A percentile compares a stretch with the other conserved stretches of the same genome.
These are phyloP conservation scores for Forsythia suspensa DNA, from an alignment of 257 asterid species.

Conservation along the genomic window DNA sequence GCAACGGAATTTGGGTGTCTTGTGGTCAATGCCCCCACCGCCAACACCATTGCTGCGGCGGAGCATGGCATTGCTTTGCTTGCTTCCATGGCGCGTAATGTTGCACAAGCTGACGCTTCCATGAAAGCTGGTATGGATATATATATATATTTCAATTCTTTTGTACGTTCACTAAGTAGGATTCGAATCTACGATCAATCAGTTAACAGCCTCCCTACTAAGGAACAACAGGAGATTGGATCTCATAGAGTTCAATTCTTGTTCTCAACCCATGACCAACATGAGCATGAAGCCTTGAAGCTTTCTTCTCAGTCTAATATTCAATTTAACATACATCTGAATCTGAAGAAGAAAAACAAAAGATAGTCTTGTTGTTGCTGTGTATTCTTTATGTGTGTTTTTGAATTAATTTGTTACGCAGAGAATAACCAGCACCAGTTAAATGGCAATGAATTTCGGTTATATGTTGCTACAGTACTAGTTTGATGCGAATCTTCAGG, in stretches of 20 bases:
- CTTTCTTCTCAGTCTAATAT: too few species aligned
- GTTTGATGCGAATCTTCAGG: neutral
- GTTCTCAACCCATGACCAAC: too few species aligned
- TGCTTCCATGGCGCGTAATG: constrained; percentile 82
- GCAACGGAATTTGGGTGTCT: constrained; percentile 90
- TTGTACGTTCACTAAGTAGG: neutral
- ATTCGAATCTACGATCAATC: neutral
- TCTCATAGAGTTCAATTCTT: too few species aligned
- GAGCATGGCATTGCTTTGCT: constrained; percentile 90
- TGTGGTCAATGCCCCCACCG: constrained; percentile 96
- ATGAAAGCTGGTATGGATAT: constrained; percentile 70
- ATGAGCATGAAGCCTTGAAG: too few species aligned
- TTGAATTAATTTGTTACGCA: neutral
- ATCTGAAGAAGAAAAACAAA: neutral
- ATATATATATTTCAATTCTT: neutral
- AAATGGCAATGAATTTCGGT: neutral
- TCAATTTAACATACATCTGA: neutral
- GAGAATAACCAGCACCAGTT: neutral
- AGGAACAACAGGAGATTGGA: too few species aligned
- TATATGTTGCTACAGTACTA: neutral
- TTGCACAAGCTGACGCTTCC: constrained; percentile 95
- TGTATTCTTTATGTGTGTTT: neutral
- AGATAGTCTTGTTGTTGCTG: neutral
- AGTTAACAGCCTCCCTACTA: too few species aligned
- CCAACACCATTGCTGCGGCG: constrained; percentile 92